Evolutionary conservation across 257 asterid species (phyloP), one percentile per base, ranked within the genome.

Genomic region (Gentiana macrophylla): DNA sequence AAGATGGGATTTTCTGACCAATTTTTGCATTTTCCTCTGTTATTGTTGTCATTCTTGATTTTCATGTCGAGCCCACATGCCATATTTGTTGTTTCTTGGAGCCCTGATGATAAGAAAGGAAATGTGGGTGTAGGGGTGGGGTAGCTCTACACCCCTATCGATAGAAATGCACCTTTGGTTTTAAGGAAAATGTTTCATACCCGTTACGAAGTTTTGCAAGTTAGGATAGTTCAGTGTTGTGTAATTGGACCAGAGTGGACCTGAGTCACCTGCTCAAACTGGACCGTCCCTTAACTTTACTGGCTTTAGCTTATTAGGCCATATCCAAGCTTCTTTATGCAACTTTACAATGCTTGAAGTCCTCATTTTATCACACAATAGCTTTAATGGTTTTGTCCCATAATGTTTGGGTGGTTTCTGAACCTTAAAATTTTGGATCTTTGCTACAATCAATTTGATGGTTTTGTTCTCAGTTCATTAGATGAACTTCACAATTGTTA

Each of bases 241-340:
- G 78, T 62, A 61, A 53, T 55, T 66, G 83, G 75, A 68, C 80
- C 33, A 90, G 95, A 49, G 59, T 82, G 24, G 24, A 24, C 24
- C 24, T 24, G 24, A 24, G 24, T 24, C 59, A 57, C 82, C 60
- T 45, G 74, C 74, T 82, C 91, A 46, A 77, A 74, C 73, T 70
- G 51, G 66, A 80, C 84, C 52, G 91, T 63, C 69, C n/a, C 86
- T 91, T 59, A 84, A 91, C 75, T 92, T 91, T 60, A 76, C 88
- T 43, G 71, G 80, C 51, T 74, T 76, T 46, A 76, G 60, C 70
- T 76, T 91, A 71, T 67, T 82, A 32, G 96, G 97, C 37, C 72
- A 60, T 35, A 32, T 91, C 48, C 78, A 67, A 61, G 68, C 84
- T 67, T 84, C 82, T 68, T 58, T 91, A 72, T 91, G 98, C 67